A percentile compares a stretch with the other conserved stretches of the same genome.
Conservation (phyloP, 2,329 filamentous ascomycete species). For the Pleurostoma richardsiae region DNA sequence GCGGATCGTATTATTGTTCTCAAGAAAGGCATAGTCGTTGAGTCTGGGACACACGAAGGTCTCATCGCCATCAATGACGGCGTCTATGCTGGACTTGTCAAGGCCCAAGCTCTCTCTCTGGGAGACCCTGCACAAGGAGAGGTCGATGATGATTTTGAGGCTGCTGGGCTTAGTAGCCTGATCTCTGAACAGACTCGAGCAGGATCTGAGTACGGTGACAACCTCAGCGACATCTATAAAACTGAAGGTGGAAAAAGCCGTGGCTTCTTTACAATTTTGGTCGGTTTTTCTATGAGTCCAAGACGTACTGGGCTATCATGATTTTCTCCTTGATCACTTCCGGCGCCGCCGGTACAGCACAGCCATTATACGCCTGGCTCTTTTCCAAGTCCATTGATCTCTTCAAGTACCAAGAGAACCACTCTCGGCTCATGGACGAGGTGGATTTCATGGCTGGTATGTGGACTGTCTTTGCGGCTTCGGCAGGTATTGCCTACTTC, state of each 20-base stretch:
- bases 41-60: constrained; percentile 56
- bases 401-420: not conserved
- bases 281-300: not conserved
- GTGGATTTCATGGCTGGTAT: constrained; percentile 6
- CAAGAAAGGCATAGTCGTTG: constrained; percentile 44
- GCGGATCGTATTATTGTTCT: constrained; percentile 65
- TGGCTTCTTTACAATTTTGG: not conserved
- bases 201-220: not conserved
- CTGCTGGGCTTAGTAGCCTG: not conserved
- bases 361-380: constrained; percentile 43
- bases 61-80: constrained; percentile 34
- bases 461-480: constrained; percentile 1
- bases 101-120: not conserved
- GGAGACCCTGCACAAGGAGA: not conserved
- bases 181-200: not conserved
- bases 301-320: not conserved
- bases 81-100: constrained; percentile 2
- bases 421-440: constrained; percentile 3
- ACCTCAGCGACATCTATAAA: not conserved
- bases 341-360: not conserved
- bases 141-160: not conserved
- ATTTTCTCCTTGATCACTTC: not conserved
- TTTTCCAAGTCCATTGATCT: constrained; percentile 46
- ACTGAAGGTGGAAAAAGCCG: not conserved
- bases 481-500: constrained; percentile 2